phyloP scores from a whole-genome alignment of 129 eudicot species.

The Centrapalus pauciflorus region DNA sequence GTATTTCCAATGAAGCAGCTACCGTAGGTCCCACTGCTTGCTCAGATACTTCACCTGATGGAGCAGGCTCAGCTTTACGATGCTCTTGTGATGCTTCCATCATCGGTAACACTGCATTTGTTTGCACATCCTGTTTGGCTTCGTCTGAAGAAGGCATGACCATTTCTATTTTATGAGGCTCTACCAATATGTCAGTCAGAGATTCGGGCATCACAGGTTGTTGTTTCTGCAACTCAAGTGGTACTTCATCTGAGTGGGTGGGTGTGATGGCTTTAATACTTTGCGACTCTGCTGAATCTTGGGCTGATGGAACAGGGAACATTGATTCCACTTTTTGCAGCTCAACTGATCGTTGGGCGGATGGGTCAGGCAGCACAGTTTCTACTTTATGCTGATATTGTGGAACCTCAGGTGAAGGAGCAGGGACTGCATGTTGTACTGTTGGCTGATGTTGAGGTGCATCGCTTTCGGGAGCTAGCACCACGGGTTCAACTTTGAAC shows the following conservation, averaged over 20 bases:
- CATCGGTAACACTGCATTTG: background rate
- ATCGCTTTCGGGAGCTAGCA: background rate
- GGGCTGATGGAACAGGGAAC: constrained; percentile 1
- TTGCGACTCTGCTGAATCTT: constrained; percentile 6
- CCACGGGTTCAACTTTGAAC: constrained; percentile 8
- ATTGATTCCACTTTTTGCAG: background rate
- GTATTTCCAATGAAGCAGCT: background rate
- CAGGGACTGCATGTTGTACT: constrained; percentile 18
- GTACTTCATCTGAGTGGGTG: constrained; percentile 10
- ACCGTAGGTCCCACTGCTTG: background rate
- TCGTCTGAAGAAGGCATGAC: constrained; percentile 3
- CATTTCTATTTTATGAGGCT: background rate
- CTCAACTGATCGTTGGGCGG: background rate
- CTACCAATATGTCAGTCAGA: background rate
- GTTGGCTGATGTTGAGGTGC: constrained; percentile 25
- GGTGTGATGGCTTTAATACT: background rate
- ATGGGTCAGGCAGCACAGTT: background rate
- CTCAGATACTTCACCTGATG: background rate
- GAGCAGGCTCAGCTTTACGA: background rate
- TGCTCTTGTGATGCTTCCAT: background rate
- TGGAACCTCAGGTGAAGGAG: background rate
- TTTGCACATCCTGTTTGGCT: constrained; percentile 11
- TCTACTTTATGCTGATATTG: constrained; percentile 2
- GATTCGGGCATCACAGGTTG: constrained; percentile 17
- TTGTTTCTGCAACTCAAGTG: constrained; percentile 20